Evolutionary conservation across 2,329 filamentous ascomycete genomes (phyloP).

Genomic region (Phaeosphaeriaceae sp.): DNA sequence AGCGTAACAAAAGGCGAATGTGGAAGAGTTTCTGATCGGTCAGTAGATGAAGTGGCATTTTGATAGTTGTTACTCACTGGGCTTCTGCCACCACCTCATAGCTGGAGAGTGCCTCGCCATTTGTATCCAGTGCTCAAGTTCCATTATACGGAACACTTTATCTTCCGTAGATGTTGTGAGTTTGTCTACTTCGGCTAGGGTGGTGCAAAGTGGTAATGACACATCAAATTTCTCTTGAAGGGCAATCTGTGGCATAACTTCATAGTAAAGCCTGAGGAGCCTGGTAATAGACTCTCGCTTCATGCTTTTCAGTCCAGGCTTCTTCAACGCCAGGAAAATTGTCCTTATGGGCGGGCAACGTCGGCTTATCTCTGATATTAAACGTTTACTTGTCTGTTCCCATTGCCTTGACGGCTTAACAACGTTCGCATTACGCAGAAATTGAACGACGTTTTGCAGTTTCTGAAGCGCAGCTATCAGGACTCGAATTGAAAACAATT

Average conservation of each 20-base stretch:
- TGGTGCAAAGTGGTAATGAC: conserved; percentile 73
- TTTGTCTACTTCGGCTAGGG: conserved; percentile 66
- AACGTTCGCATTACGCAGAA: conserved; percentile 61
- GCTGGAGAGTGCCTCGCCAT: conserved; percentile 81
- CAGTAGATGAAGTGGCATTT: conserved; percentile 5
- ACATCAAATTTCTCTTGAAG: conserved; percentile 88
- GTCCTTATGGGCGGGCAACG: conserved; percentile 84
- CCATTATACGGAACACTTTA: conserved; percentile 68
- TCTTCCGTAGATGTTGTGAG: conserved; percentile 48
- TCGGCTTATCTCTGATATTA: conserved; percentile 77
- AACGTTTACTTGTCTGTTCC: conserved; percentile 70
- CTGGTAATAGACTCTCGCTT: conserved; percentile 81
- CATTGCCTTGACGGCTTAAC: conserved; percentile 60
- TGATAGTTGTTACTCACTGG: conserved; percentile 49
- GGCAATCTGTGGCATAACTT: conserved; percentile 78
- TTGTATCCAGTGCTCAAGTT: conserved; percentile 79
- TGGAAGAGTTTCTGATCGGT: conserved; percentile 59
- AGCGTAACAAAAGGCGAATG: conserved; percentile 76
- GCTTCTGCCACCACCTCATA: conserved; percentile 89
- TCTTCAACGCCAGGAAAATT: conserved; percentile 74
- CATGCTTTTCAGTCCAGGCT: conserved; percentile 72
- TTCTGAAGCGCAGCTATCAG: conserved; percentile 82
- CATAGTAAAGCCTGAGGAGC: conserved; percentile 83
- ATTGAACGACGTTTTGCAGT: conserved; percentile 66
- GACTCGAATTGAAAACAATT: conserved; percentile 82